Percentiles rank a stretch among this genome's conserved stretches.
phyloP scores from a whole-genome alignment of 768 basidiomycete genomes.

The Boletus insuetus region DNA sequence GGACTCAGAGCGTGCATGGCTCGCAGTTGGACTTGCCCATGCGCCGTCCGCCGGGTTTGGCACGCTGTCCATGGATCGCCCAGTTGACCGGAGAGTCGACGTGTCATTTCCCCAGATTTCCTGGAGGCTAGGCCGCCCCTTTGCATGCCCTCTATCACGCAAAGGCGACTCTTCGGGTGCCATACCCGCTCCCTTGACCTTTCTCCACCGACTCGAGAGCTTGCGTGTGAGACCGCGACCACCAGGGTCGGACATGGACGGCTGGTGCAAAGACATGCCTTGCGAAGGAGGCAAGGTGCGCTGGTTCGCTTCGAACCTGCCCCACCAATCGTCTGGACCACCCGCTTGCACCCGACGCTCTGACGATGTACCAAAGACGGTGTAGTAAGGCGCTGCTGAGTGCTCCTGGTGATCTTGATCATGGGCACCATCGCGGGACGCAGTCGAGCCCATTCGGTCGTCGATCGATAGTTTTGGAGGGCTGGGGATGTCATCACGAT shows the following conservation, averaged over 20 bases:
- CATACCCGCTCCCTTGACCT: conserved; percentile 7
- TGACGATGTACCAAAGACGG: conserved; percentile 49
- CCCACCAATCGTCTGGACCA: conserved; percentile 37
- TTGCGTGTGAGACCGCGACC: conserved; percentile 33
- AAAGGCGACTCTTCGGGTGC: conserved; percentile 27
- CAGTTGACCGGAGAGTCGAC: conserved; percentile 5
- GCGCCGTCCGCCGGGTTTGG: conserved; percentile 6
- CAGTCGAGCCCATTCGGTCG: conserved; percentile 19
- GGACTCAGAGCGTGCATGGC: conserved; percentile 12
- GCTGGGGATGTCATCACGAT: conserved; percentile 7
- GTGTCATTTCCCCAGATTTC: conserved; percentile 20
- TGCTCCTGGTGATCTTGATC: conserved; percentile 14
- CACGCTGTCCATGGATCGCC: conserved; percentile 20
- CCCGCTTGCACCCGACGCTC: conserved; percentile 46
- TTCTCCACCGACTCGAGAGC: conserved; percentile 37
- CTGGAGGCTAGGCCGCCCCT: conserved; percentile 35
- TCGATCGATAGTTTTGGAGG: conserved; percentile 25
- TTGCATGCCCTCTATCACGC: conserved; percentile 12
- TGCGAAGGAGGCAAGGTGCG: background rate
- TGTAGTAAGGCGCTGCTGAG: conserved; percentile 48
- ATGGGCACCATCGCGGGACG: conserved; percentile 4
- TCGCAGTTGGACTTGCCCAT: conserved; percentile 11
- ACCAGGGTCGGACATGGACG: conserved; percentile 11
- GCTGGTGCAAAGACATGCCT: background rate
- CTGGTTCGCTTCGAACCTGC: conserved; percentile 4